Percentiles rank a stretch among this genome's conserved stretches.
Conservation (phyloP, 208 protist species). For the Crithidia expoeki region DNA sequence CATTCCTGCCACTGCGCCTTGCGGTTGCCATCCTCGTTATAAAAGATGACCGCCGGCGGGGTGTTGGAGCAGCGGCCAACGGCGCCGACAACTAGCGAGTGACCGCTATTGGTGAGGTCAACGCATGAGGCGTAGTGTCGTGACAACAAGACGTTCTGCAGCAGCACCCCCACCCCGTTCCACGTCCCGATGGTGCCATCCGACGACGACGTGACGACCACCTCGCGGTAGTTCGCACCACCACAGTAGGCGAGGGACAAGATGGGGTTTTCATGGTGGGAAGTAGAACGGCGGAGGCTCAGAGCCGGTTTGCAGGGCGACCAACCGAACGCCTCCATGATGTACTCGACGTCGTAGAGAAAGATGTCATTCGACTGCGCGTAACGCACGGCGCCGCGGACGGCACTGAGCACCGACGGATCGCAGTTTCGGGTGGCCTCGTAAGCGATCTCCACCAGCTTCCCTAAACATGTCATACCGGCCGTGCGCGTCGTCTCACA, state of each 20-base stretch:
- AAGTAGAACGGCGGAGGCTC: conserved; percentile 47
- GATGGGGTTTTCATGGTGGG: conserved; percentile 70
- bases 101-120: conserved; percentile 76
- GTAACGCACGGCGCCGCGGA: conserved; percentile 53
- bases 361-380: conserved; percentile 83
- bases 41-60: conserved; percentile 79
- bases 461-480: conserved; percentile 85
- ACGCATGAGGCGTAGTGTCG: conserved; percentile 87
- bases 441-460: conserved; percentile 82
- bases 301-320: conserved; percentile 70
- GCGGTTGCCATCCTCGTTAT: conserved; percentile 56
- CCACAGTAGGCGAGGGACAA: conserved; percentile 76
- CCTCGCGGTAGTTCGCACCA: conserved; percentile 53
- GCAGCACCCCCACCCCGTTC: conserved; percentile 65
- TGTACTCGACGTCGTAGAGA: conserved; percentile 90
- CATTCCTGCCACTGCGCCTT: conserved; percentile 81
- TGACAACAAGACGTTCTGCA: conserved; percentile 77
- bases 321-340: conserved; percentile 85
- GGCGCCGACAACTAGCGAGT: conserved; percentile 76
- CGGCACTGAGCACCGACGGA: conserved; percentile 41
- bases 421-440: conserved; percentile 66
- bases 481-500: conserved; percentile 75
- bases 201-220: conserved; percentile 84
- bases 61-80: conserved; percentile 51
- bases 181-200: conserved; percentile 87